phyloP scores from a whole-genome alignment of 2,329 filamentous ascomycete species.

The Paracorniculantispora psalliotae region DNA sequence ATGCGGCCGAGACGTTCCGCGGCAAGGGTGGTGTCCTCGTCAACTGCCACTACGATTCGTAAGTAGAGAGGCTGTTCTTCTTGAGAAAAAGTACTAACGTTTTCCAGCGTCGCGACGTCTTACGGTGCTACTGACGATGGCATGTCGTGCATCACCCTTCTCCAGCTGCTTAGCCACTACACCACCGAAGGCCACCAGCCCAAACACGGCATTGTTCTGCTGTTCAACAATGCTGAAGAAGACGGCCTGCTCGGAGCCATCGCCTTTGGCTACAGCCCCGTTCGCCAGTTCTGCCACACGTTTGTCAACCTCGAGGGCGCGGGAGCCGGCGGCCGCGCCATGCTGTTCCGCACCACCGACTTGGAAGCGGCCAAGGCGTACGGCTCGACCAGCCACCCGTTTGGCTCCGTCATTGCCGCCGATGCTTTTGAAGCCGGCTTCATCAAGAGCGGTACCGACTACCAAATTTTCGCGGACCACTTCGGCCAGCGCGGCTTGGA shows the following conservation, averaged over 20 bases:
- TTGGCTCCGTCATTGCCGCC: conserved; percentile 73
- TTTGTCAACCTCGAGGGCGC: conserved; percentile 96
- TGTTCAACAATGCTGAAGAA: conserved; percentile 95
- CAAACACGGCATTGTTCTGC: conserved; percentile 71
- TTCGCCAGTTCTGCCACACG: conserved; percentile 74
- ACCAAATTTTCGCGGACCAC: conserved; percentile 71
- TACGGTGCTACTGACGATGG: conserved; percentile 94
- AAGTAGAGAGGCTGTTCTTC: conserved; percentile 20
- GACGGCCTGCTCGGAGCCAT: conserved; percentile 84
- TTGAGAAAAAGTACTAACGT: conserved; percentile 12
- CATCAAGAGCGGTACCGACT: conserved; percentile 85
- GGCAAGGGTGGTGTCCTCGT: conserved; percentile 76
- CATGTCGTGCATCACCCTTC: conserved; percentile 76
- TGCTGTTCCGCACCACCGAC: conserved; percentile 84
- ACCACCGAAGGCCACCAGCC: conserved; percentile 67
- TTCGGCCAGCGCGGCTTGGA: conserved; percentile 85
- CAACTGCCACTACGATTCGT: conserved; percentile 88
- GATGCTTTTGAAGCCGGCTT: conserved; percentile 79
- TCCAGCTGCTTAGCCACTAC: conserved; percentile 86
- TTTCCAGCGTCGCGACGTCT: conserved; percentile 72
- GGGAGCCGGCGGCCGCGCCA: conserved; percentile 82
- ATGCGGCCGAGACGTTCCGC: conserved; percentile 40
- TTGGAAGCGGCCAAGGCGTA: conserved; percentile 80
- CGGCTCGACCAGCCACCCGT: conserved; percentile 64
- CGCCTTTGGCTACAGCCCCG: conserved; percentile 77